A percentile compares a stretch with the other conserved stretches of the same genome.
phyloP scores from a whole-genome alignment of 2,329 filamentous ascomycete genomes.

The Ceratocystis cacaofunesta region DNA sequence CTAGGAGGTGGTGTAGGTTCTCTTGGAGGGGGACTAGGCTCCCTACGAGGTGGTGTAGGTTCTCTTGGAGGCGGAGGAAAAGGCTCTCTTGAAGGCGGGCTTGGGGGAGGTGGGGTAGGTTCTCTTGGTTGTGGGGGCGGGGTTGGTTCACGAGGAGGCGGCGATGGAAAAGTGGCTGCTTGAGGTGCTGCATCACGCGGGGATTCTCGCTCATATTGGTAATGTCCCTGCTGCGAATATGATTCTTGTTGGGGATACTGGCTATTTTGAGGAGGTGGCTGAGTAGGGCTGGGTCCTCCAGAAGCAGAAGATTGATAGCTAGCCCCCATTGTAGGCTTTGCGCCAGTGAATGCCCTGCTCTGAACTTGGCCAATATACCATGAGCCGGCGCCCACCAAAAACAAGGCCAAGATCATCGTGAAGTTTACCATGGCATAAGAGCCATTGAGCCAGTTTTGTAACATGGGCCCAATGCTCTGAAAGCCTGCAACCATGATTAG shows the following conservation, averaged over 20 bases:
- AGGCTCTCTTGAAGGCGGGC: slow-evolving; percentile 18
- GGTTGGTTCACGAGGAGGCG: slow-evolving; percentile 17
- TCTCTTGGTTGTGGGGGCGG: slow-evolving; percentile 16
- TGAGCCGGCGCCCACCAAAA: slow-evolving; percentile 59
- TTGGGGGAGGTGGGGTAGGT: slow-evolving; percentile 5
- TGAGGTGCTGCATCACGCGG: neutral
- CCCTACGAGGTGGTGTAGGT: no score
- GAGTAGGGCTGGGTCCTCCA: slow-evolving; percentile 22
- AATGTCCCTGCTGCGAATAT: slow-evolving; percentile 25
- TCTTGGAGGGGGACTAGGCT: neutral
- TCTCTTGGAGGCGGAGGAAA: neutral
- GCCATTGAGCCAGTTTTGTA: slow-evolving; percentile 57
- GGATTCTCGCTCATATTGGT: slow-evolving; percentile 17
- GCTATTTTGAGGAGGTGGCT: slow-evolving; percentile 18
- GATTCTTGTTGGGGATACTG: slow-evolving; percentile 22
- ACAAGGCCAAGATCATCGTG: slow-evolving; percentile 55
- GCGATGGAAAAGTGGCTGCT: slow-evolving; percentile 7
- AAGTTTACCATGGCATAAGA: slow-evolving; percentile 58
- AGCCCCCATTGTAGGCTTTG: slow-evolving; percentile 11
- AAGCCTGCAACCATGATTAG: slow-evolving; percentile 59
- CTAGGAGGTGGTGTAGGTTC: slow-evolving; percentile 27
- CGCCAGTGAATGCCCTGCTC: slow-evolving; percentile 20
- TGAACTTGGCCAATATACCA: slow-evolving; percentile 45
- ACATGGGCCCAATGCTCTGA: slow-evolving; percentile 55
- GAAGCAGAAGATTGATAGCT: slow-evolving; percentile 17